Evolutionary conservation across 2,329 filamentous ascomycete genomes (phyloP).

Genomic region (Zopfia rhizophila): DNA sequence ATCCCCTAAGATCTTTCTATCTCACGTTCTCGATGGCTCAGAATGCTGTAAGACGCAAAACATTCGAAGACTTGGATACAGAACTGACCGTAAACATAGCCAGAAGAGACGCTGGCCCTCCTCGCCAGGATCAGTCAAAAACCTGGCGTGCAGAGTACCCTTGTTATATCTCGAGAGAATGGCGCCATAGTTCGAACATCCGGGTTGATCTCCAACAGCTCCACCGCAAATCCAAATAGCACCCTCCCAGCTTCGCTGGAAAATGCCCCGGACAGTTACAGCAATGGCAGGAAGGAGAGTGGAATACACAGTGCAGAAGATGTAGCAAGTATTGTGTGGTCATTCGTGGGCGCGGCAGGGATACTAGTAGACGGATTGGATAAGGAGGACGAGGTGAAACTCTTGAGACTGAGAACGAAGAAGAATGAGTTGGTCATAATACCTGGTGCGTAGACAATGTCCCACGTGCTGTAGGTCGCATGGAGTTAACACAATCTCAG

Average conservation of each 20-base stretch:
- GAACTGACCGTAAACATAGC: constrained; percentile 31
- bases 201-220: constrained; percentile 72
- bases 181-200: constrained; percentile 80
- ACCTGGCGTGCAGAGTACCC: constrained; percentile 79
- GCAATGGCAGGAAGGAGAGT: constrained; percentile 50
- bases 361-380: constrained; percentile 78
- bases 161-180: constrained; percentile 76
- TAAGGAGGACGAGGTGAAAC: constrained; percentile 79
- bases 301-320: constrained; percentile 73
- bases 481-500: constrained; percentile 48
- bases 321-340: constrained; percentile 79
- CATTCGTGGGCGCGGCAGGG: constrained; percentile 75
- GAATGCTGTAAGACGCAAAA: constrained; percentile 31
- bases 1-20: no score
- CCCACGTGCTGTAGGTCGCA: neutral
- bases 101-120: constrained; percentile 70
- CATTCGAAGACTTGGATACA: no score
- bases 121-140: constrained; percentile 79
- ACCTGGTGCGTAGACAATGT: constrained; percentile 59
- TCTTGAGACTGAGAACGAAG: constrained; percentile 81
- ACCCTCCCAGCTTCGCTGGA: constrained; percentile 49
- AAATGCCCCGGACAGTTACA: constrained; percentile 39
- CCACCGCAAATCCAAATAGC: constrained; percentile 57
- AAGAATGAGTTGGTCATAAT: constrained; percentile 88
- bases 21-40: no score